Percentiles rank a stretch among this genome's conserved stretches.
Evolutionary conservation across 2,329 filamentous ascomycete genomes (phyloP).

Genomic region (Mariannaea sp.): DNA sequence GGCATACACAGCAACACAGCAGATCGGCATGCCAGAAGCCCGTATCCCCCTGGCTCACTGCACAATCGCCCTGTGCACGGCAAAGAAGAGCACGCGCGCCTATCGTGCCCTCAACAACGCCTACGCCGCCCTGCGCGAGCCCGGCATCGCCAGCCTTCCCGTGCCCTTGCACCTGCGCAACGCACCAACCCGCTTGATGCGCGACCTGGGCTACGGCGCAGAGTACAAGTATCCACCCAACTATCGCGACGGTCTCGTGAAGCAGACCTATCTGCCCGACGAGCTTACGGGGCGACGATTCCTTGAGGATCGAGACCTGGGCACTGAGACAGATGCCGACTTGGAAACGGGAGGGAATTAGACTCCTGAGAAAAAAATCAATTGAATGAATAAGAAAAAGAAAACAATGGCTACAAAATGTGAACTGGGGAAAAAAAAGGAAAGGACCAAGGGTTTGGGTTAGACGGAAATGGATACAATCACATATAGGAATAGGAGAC

Average conservation of each 20-base stretch:
- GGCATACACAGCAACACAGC: conserved; percentile 84
- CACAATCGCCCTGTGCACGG: conserved; percentile 77
- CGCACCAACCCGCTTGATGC: conserved; percentile 90
- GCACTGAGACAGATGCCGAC: conserved; percentile 76
- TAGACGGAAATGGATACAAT: conserved; percentile 15
- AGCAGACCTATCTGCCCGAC: conserved; percentile 89
- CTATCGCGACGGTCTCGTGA: conserved; percentile 79
- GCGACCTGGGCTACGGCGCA: conserved; percentile 85
- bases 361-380: not conserved
- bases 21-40: conserved; percentile 94
- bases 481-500: conserved; percentile 18
- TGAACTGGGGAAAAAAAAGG: not conserved
- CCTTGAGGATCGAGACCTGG: conserved; percentile 79
- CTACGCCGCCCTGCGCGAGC: conserved; percentile 77
- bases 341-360: conserved; percentile 48
- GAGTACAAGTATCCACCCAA: conserved; percentile 98
- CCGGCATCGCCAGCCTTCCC: conserved; percentile 78
- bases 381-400: not conserved
- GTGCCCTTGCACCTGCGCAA: conserved; percentile 90
- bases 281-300: conserved; percentile 72
- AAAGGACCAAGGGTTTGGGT: not conserved
- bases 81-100: conserved; percentile 84
- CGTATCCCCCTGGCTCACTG: conserved; percentile 90
- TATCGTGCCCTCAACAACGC: conserved; percentile 85
- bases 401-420: conserved; percentile 2